Evolutionary conservation across 352 stramenopile genomes (phyloP), one percentile per base, ranked within the genome.

Genomic region (Pythium myriotylum): DNA sequence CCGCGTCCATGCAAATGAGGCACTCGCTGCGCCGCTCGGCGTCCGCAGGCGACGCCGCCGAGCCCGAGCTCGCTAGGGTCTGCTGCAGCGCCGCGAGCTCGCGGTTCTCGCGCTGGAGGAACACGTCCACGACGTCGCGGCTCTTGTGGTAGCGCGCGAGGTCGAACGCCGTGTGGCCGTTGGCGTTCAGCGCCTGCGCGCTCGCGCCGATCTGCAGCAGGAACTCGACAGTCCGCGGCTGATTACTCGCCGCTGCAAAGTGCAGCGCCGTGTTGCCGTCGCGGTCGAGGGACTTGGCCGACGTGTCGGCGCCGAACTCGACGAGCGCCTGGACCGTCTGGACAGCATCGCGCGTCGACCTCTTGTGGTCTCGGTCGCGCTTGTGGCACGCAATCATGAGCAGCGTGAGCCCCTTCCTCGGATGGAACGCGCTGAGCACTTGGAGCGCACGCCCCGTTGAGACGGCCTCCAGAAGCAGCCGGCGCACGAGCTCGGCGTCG

Each of bases 201-300:
- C 77, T 62, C 6, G 69, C 81, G 19, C 74, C 77, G 10, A 71
- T 70, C 19, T 73, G 61, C 26, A 91, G 67, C 65, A 93, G 37
- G 35, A 79, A 63, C 59, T 91, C 81, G 55, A 89, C 32, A 20
- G 79, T 70, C 2, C 62, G 48, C 41, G 80, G 54, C 26, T 73
- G 70, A 59, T 90, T 86, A 41, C 62, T 65, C 49, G 81, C 76
- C 12, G 81, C 80, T 6, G 84, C 84, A 53, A 83, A 81, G 37
- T 93, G 84, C 43, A 93, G 67, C 48, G 81, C 81, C 42, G 84
- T 93, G 65, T 79, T 79, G 46, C 65, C 56, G 57, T 78, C 69
- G 19, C 73, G 70, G 39, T 61, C 64, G 4, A 41, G 65, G 61
- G 87, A 78, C 3, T 62, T 59, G 12, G 71, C 43, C 24, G 78